Base-by-base conservation (phyloP, 129 eudicot species). In the Lactuca sativa region DNA sequence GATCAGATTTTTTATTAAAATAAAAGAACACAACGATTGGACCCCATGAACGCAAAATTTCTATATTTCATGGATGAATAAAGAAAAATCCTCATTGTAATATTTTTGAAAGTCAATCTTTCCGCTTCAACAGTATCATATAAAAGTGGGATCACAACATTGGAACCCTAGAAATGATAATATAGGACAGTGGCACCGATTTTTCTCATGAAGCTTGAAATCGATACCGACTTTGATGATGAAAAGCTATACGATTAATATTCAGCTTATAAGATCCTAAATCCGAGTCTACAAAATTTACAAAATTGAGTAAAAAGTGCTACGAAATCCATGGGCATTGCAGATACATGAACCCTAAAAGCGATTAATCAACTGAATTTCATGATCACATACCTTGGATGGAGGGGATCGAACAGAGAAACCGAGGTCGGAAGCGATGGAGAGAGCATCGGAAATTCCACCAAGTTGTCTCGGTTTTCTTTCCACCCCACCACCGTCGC, bases 401-500 rank as follows among this genome's bases (percentile, higher is more conserved):
- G 84, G 83, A 0, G 87, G 89, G 74, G 86, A 81, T 5, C 81
- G 69, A 53, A 81, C 75, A 63, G 86, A 78, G 74, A 77, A 93
- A 44, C 98, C 98, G 43, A 93, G 87, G 72, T 87, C 95, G 67
- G 97, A 78, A 54, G 98, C 98, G 32, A 93, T 79, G 59, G 90
- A 86, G 79, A 93, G 95, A 4, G 87, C 86, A 78, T 93, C 87
- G 38, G 97, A 85, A 86, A 93, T 93, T 38, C 97, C 98, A 37
- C 97, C 98, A 1, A 85, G 70, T 66, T 92, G 86, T 76, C 81
- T 76, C 18, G 77, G 91, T 49, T 83, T 92, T 70, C 73, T 85
- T 12, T 88, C 88, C 38, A 78, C 91, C 91, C 88, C 88, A 40
- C 77, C 73, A 21, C 74, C 47, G 69, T 85, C 86, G 78, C 66